Conservation (phyloP, 2,329 filamentous ascomycete species). For the Chaetomium olivaceum region DNA sequence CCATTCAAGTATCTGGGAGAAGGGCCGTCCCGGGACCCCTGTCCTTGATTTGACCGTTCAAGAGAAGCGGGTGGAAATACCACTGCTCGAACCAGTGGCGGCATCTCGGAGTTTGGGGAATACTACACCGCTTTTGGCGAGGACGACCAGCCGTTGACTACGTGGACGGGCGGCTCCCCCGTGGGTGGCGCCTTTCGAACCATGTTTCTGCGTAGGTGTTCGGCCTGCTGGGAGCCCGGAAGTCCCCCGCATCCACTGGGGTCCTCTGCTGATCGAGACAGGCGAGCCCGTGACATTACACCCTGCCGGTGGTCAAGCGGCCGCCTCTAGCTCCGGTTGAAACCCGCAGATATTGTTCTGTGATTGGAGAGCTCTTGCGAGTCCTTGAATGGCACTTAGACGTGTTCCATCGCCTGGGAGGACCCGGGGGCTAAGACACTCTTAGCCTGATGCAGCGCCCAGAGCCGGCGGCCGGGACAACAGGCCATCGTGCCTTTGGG, state of each 20-base stretch:
- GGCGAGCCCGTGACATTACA: conserved; percentile 17
- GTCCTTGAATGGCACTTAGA: conserved; percentile 21
- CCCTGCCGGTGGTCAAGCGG: conserved; percentile 22
- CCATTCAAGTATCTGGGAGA: conserved; percentile 24
- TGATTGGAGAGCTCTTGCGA: conserved; percentile 28
- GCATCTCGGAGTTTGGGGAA: conserved; percentile 15
- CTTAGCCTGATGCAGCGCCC: conserved; percentile 29
- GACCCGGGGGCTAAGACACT: conserved; percentile 23
- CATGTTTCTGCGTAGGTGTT: conserved; percentile 11
- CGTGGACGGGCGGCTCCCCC: conserved; percentile 23
- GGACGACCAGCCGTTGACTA: conserved; percentile 23
- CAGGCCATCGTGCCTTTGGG: conserved; percentile 19
- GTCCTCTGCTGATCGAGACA: conserved; percentile 24
- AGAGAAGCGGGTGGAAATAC: conserved; percentile 23
- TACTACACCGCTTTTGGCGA: conserved; percentile 27
- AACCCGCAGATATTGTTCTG: conserved; percentile 24
- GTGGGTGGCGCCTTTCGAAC: conserved; percentile 15
- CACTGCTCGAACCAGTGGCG: conserved; percentile 20
- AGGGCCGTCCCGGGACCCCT: conserved; percentile 26
- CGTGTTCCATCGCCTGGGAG: conserved; percentile 26
- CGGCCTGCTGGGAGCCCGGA: conserved; percentile 6
- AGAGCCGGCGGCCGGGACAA: conserved; percentile 16
- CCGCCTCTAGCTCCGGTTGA: conserved; percentile 28
- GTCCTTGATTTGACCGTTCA: conserved; percentile 23
- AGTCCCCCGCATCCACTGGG: conserved; percentile 23